A percentile compares a stretch with the other conserved stretches of the same genome.
Evolutionary conservation across 805 yeast genomes (phyloP).

Genomic region (Starmerella geochares): DNA sequence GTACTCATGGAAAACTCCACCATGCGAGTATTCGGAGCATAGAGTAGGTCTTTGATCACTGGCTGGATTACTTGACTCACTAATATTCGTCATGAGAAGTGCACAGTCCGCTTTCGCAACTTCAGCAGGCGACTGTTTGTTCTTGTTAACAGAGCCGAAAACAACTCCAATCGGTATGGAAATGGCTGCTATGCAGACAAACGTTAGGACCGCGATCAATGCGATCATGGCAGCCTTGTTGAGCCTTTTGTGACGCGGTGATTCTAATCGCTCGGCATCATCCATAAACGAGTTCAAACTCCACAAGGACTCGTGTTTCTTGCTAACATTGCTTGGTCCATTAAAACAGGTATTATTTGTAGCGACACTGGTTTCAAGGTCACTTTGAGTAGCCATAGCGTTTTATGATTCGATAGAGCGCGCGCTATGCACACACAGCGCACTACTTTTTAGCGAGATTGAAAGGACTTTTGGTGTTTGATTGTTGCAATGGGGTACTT

Average conservation of each 20-base stretch:
- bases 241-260: neutral
- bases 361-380: neutral
- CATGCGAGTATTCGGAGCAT: neutral
- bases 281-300: neutral
- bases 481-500: too few species aligned
- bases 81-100: neutral
- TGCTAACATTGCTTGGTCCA: neutral
- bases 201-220: neutral
- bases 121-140: neutral
- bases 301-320: neutral
- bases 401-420: too few species aligned
- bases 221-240: conserved; percentile 3
- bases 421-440: too few species aligned
- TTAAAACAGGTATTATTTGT: too few species aligned
- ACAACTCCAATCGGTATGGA: neutral
- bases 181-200: neutral
- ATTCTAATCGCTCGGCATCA: neutral
- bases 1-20: neutral
- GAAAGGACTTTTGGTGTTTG: too few species aligned
- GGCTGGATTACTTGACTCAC: neutral
- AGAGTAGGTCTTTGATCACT: neutral
- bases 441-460: too few species aligned
- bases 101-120: neutral
- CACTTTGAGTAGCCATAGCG: neutral
- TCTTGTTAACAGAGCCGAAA: neutral